These are phyloP conservation scores for Sporobolomyces phaffii DNA, from an alignment of 768 basidiomycete species.

Conservation along the genomic window DNA sequence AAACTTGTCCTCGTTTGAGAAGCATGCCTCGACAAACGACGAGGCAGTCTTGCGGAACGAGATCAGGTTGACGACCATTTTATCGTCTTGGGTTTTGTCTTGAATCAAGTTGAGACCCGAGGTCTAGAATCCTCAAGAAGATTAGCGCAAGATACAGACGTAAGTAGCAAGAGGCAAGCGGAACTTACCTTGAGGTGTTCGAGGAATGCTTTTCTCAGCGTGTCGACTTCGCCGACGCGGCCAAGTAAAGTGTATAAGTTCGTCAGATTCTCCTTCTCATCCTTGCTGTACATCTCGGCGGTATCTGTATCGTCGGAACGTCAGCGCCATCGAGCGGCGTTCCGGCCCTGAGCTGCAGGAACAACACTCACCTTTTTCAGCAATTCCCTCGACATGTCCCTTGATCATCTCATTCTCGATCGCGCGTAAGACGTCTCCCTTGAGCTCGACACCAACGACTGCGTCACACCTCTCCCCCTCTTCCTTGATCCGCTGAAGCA, in stretches of 20 bases:
- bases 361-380: conserved; percentile 42
- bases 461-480: conserved; percentile 56
- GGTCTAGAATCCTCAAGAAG: conserved; percentile 47
- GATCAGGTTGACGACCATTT: conserved; percentile 70
- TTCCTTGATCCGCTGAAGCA: conserved; percentile 64
- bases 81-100: conserved; percentile 59
- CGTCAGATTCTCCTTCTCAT: conserved; percentile 51
- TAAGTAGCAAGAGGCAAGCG: not conserved
- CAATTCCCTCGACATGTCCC: conserved; percentile 51
- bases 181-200: conserved; percentile 56
- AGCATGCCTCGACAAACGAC: conserved; percentile 53
- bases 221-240: conserved; percentile 55
- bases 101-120: conserved; percentile 62
- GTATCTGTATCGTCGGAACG: conserved; percentile 50
- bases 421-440: conserved; percentile 53
- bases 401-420: conserved; percentile 56
- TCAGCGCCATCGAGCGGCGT: not conserved
- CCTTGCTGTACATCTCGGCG: conserved; percentile 53
- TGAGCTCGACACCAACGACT: conserved; percentile 20
- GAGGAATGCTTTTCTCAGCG: conserved; percentile 60
- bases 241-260: conserved; percentile 61
- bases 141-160: not conserved
- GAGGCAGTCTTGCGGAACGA: conserved; percentile 61
- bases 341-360: too few species aligned
- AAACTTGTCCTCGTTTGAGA: conserved; percentile 51